Evolutionary conservation across 2,329 filamentous ascomycete genomes (phyloP).

Genomic region (Venturia asperata): DNA sequence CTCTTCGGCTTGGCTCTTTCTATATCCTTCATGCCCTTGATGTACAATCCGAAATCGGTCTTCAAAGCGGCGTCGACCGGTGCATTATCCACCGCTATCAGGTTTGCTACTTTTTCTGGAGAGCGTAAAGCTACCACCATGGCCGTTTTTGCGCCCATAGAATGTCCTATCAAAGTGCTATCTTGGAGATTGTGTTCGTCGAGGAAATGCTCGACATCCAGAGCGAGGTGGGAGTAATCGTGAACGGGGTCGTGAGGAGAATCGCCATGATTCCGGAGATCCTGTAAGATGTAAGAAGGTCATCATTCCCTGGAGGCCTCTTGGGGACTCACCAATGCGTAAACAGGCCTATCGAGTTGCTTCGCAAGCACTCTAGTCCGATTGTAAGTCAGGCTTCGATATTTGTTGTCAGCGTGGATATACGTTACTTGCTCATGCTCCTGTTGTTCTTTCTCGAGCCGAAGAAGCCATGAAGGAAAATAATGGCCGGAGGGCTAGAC

Average conservation of each 20-base stretch:
- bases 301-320: background rate
- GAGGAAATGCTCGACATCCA: slow-evolving; percentile 76
- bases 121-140: slow-evolving; percentile 76
- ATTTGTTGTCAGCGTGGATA: slow-evolving; percentile 12
- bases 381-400: slow-evolving; percentile 6
- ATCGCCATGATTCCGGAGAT: slow-evolving; percentile 88
- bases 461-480: slow-evolving; percentile 89
- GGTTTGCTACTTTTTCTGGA: slow-evolving; percentile 58
- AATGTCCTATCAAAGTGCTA: slow-evolving; percentile 81
- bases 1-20: slow-evolving; percentile 60
- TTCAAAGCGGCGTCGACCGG: slow-evolving; percentile 72
- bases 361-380: slow-evolving; percentile 63
- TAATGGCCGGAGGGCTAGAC: slow-evolving; percentile 45
- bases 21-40: slow-evolving; percentile 77
- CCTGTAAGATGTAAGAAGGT: slow-evolving; percentile 42
- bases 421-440: slow-evolving; percentile 80
- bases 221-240: slow-evolving; percentile 74
- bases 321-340: slow-evolving; percentile 59
- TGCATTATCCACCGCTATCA: slow-evolving; percentile 87
- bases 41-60: slow-evolving; percentile 69
- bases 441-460: slow-evolving; percentile 94
- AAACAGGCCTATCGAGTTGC: slow-evolving; percentile 73
- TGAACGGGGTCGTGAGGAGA: slow-evolving; percentile 71
- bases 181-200: slow-evolving; percentile 59
- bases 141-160: slow-evolving; percentile 92